A percentile compares a stretch with the other conserved stretches of the same genome.
Evolutionary conservation across 1,284 basidiomycete genomes (phyloP).

Genomic region (Phellopilus nigrolimitatus): DNA sequence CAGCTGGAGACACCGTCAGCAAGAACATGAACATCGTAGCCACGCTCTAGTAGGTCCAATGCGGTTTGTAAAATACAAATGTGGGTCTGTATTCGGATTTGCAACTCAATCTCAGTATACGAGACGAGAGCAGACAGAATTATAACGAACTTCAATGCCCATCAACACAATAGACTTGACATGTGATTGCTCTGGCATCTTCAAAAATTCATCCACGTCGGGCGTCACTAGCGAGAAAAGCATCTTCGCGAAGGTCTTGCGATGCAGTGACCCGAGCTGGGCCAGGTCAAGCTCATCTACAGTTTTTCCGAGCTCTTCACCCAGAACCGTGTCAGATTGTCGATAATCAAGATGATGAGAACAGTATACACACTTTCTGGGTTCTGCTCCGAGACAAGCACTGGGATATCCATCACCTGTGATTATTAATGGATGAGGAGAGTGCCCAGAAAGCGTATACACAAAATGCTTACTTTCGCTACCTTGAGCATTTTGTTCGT

Average conservation of each 20-base stretch:
- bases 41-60: slow-evolving; percentile 54
- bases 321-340: not conserved
- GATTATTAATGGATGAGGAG: not conserved
- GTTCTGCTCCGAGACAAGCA: slow-evolving; percentile 83
- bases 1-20: slow-evolving; percentile 84
- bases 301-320: slow-evolving; percentile 65
- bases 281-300: slow-evolving; percentile 60
- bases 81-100: slow-evolving; percentile 56
- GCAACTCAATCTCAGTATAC: slow-evolving; percentile 16
- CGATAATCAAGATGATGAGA: not conserved
- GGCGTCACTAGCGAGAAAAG: slow-evolving; percentile 82
- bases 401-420: slow-evolving; percentile 62
- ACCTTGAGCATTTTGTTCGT: slow-evolving; percentile 72
- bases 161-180: slow-evolving; percentile 69
- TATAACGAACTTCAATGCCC: slow-evolving; percentile 71
- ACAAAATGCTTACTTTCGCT: slow-evolving; percentile 50
- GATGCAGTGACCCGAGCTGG: slow-evolving; percentile 51
- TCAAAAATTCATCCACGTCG: slow-evolving; percentile 53
- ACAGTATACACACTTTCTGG: slow-evolving; percentile 50
- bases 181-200: slow-evolving; percentile 34
- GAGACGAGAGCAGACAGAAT: not conserved
- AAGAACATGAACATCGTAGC: slow-evolving; percentile 63
- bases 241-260: slow-evolving; percentile 65
- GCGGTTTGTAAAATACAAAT: slow-evolving; percentile 86
- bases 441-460: not conserved